Percentiles rank a stretch among this genome's conserved stretches.
phyloP scores from a whole-genome alignment of 371 early-diverging fungal genomes.

The Syncephalis fuscata region DNA sequence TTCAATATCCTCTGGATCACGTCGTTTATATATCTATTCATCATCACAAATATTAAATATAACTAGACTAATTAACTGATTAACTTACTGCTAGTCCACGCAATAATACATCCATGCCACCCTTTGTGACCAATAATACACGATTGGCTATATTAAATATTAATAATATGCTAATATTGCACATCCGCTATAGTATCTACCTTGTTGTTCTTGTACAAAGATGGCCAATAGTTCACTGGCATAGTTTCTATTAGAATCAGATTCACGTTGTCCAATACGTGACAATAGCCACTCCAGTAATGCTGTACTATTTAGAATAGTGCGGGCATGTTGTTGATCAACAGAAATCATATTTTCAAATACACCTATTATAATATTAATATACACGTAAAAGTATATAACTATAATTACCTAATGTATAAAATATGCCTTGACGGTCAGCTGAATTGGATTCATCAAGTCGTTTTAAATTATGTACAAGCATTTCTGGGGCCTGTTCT shows the following conservation, averaged over 20 bases:
- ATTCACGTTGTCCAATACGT: constrained; percentile 34
- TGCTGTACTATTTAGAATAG: constrained; percentile 37
- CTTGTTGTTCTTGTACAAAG: constrained; percentile 51
- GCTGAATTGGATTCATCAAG: constrained; percentile 60
- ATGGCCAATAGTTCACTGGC: constrained; percentile 75
- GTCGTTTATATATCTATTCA: constrained; percentile 33
- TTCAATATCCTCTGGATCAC: constrained; percentile 68
- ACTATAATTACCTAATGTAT: constrained; percentile 35
- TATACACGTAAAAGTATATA: too few relatives aligned
- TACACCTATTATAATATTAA: constrained; percentile 22
- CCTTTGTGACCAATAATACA: constrained; percentile 33
- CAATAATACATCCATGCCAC: constrained; percentile 58
- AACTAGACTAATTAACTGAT: neutral
- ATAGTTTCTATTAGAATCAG: constrained; percentile 70
- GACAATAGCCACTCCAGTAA: constrained; percentile 56
- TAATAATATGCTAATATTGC: neutral
- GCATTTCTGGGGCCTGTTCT: constrained; percentile 48
- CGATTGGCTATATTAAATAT: constrained; percentile 27
- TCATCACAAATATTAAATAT: constrained; percentile 4
- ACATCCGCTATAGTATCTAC: too few relatives aligned
- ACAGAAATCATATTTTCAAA: constrained; percentile 72
- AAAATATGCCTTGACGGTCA: constrained; percentile 78
- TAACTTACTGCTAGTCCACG: constrained; percentile 31
- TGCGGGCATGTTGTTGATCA: constrained; percentile 43
- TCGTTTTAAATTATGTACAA: constrained; percentile 62